Evolutionary conservation across 768 basidiomycete genomes (phyloP), one percentile per base, ranked within the genome.

Genomic region (Gelatoporia subvermispora): DNA sequence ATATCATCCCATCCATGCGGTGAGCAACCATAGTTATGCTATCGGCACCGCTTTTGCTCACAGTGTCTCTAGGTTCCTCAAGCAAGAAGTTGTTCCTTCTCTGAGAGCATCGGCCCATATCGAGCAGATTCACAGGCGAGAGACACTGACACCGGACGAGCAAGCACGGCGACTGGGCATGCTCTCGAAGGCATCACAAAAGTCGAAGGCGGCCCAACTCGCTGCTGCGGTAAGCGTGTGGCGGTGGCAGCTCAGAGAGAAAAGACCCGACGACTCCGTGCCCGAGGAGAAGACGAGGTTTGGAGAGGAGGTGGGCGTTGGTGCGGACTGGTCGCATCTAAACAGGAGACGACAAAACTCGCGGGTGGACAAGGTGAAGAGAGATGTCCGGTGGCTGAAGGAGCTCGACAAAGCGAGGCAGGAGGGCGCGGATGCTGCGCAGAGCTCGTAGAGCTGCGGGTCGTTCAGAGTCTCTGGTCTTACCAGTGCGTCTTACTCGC

Each of bases 1-100:
- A 82, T 52, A 70, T 72, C 7, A 63, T 85, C 41, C 73, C 77
- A 17, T 85, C 84, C 13, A 66, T 81, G 47, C 67, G 59, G 84
- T 78, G 48, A 40, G 71, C 66, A 10, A 17, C 18, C 16, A 13
- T 16, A 17, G 31, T 37, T 40, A 8, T 16, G 36, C 15, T 17
- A n/a, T 17, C 13, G 18, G 24, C 10, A 20, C 35, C 17, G 25
- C 10, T 15, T 17, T 15, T 25, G 35, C 31, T 36, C 13, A 47
- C 40, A 8, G 21, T 31, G 20, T 34, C 16, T 7, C 28, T 43
- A 84, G 82, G 22, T 83, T 78, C 56, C 62, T 86, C 35, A 85
- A 84, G 61, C 68, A 56, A 17, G 61, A 68, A 13, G 66, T 85
- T 5, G 68, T 86, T 1, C 72, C 72, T 1, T 65, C 72, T 11